A percentile compares a stretch with the other conserved stretches of the same genome.
Evolutionary conservation across 352 stramenopile species (phyloP).

Genomic region (Phytophthora sp.): DNA sequence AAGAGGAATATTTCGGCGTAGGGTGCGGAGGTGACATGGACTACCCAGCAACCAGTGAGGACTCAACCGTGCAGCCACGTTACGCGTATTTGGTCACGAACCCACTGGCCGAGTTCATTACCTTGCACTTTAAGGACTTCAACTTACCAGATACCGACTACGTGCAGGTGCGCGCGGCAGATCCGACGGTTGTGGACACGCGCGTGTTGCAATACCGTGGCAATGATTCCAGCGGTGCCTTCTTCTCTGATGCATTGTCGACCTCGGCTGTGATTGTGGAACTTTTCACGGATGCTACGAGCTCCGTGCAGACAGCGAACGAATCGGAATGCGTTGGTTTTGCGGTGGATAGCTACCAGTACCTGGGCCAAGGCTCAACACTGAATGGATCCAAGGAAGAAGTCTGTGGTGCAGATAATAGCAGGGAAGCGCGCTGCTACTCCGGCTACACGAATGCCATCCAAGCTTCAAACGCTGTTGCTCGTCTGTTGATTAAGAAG

Average conservation of each 20-base stretch:
- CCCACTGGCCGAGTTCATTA: conserved; percentile 57
- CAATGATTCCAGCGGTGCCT: conserved; percentile 33
- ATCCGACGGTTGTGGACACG: conserved; percentile 36
- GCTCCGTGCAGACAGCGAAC: conserved; percentile 24
- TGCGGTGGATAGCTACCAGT: conserved; percentile 57
- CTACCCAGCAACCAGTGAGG: conserved; percentile 36
- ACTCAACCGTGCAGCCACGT: conserved; percentile 27
- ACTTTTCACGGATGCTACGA: conserved; percentile 45
- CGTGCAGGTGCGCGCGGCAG: conserved; percentile 47
- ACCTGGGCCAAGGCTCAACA: conserved; percentile 31
- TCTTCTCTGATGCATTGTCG: conserved; percentile 48
- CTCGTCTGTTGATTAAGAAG: conserved; percentile 74
- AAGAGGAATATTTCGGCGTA: conserved; percentile 37
- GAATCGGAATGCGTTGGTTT: conserved; percentile 52
- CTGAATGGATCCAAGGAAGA: conserved; percentile 50
- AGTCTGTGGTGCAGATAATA: conserved; percentile 69
- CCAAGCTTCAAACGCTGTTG: conserved; percentile 45
- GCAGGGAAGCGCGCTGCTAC: conserved; percentile 67
- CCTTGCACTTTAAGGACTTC: conserved; percentile 71
- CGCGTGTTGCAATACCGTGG: conserved; percentile 45
- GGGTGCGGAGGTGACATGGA: conserved; percentile 35
- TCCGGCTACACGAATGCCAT: conserved; percentile 19
- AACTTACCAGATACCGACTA: conserved; percentile 67
- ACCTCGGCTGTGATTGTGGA: conserved; percentile 54
- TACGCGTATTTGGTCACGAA: conserved; percentile 55